These are phyloP conservation scores for Pueraria montana DNA, from an alignment of 306 rosid genomes.

Conservation along the genomic window DNA sequence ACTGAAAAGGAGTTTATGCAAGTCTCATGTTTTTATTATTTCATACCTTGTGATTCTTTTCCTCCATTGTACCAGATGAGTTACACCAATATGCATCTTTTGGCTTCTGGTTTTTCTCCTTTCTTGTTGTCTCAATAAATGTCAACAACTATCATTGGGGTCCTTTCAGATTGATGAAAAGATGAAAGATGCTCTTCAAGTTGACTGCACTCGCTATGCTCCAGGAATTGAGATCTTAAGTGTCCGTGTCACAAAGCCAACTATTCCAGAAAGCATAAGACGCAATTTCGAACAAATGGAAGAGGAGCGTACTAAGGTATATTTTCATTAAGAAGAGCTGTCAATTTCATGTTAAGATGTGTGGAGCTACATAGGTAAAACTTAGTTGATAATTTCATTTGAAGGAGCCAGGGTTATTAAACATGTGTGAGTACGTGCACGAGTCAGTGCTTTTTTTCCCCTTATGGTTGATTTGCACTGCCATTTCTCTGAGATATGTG, in stretches of 20 bases:
- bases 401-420: conserved; percentile 12
- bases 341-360: conserved; percentile 39
- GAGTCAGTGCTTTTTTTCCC: background rate
- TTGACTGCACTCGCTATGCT: conserved; percentile 91
- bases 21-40: conserved; percentile 5
- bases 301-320: conserved; percentile 96
- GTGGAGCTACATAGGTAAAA: conserved; percentile 10
- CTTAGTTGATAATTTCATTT: conserved; percentile 20
- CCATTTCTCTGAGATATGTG: conserved; percentile 3
- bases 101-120: conserved; percentile 22
- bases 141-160: conserved; percentile 24
- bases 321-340: conserved; percentile 6
- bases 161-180: conserved; percentile 86
- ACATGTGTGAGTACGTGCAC: conserved; percentile 5
- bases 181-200: conserved; percentile 98
- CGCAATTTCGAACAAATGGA: conserved; percentile 91
- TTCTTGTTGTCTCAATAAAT: conserved; percentile 2
- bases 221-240: conserved; percentile 90
- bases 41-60: conserved; percentile 24
- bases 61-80: conserved; percentile 4
- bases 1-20: conserved; percentile 32
- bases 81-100: conserved; percentile 1
- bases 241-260: conserved; percentile 91
- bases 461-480: background rate
- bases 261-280: conserved; percentile 81